Evolutionary conservation across 495 filamentous ascomycete species (phyloP), one percentile per base, ranked within the genome.

Genomic region (Tuber brumale): DNA sequence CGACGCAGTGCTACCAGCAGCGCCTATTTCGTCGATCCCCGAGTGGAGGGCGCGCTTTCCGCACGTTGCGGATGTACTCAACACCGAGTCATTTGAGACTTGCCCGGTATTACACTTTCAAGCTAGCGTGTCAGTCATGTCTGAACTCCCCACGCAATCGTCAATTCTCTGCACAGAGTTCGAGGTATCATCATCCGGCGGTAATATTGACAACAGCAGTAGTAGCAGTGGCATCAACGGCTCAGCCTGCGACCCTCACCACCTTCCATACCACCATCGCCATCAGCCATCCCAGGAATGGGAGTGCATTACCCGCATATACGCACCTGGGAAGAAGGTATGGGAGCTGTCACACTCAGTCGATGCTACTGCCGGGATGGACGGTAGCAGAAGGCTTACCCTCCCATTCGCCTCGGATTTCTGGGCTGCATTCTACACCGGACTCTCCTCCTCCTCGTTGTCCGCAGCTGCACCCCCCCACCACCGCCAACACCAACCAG

Each of bases 391-490:
- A 35, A 82, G 76, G 61, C 81, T 83, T 69, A 79, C 76, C n/a
- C 69, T 83, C 35, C 81, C 81, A 43, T 83, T 83, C 71, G 81
- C 81, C 44, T 75, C 76, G 31, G 81, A 83, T 23, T 83, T 83
- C 72, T 83, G 81, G 81, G 77, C 80, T 48, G 81, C 81, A 39
- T 82, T 82, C 73, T 82, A 82, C 77, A 82, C 81, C 71, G 75
- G 78, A 31, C 75, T 82, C 23, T 82, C 81, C 42, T 74, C 74
- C 31, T 61, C 57, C 3, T 66, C 27, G 10, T 18, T 27, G 41
- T 41, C 46, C 72, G 41, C 42, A 61, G 43, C 72, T 21, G 61
- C 9, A 27, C 16, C 14, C 43, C 35, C n/a, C 42, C 46, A 41
- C 41, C 46, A 35, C n/a, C 42, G n/a, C 39, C 43, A 31, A 35